A percentile compares a stretch with the other conserved stretches of the same genome.
Conservation (phyloP, 306 rosid genomes). For the Cucurbita argyrosperma region DNA sequence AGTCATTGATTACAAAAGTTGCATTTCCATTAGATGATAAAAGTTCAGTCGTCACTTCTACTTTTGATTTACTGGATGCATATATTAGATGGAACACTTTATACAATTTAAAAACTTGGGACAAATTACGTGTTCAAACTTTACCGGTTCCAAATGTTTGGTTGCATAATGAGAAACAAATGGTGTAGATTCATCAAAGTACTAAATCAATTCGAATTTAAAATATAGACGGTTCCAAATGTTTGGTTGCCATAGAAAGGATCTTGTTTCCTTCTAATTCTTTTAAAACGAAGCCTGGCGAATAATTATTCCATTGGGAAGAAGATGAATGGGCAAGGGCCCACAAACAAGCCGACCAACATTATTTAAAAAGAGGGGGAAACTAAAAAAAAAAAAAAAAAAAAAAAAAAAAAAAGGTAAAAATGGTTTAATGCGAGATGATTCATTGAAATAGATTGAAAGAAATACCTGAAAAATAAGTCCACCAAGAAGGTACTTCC, state of each 20-base stretch:
- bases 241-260: neutral
- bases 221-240: no score
- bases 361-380: neutral
- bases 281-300: neutral
- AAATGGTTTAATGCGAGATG: neutral
- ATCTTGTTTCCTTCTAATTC: neutral
- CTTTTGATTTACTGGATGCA: neutral
- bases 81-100: constrained; percentile 2
- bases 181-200: neutral
- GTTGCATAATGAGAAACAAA: neutral
- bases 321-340: constrained; percentile 8
- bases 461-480: constrained; percentile 53
- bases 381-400: neutral
- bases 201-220: neutral
- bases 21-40: neutral
- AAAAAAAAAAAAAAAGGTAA: neutral
- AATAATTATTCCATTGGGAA: constrained; percentile 13
- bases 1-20: neutral
- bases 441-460: constrained; percentile 2
- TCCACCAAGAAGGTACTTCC: constrained; percentile 85
- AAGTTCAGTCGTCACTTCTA: constrained; percentile 1
- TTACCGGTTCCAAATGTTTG: constrained; percentile 6
- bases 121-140: neutral
- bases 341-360: constrained; percentile 2
- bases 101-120: constrained; percentile 1